phyloP scores from a whole-genome alignment of 2,329 filamentous ascomycete genomes.

The Epichloe amarillans region DNA sequence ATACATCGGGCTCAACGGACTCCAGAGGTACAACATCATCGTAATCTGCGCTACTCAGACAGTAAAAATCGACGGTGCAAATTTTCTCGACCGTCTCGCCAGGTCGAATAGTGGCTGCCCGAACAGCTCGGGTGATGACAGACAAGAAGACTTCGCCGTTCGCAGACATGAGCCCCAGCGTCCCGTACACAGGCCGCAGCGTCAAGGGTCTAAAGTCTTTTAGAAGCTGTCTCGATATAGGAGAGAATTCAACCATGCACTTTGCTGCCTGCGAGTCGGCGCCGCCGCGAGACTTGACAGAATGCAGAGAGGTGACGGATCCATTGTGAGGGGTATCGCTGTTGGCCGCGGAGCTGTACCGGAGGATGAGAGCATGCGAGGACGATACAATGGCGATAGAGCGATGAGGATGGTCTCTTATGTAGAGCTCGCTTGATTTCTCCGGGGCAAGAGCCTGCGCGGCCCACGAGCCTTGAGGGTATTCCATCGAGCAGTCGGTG shows the following conservation, averaged over 20 bases:
- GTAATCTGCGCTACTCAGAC: conserved; percentile 74
- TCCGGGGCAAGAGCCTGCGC: conserved; percentile 36
- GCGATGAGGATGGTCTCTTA: conserved; percentile 76
- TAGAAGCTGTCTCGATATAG: conserved; percentile 50
- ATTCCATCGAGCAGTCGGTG: conserved; percentile 29
- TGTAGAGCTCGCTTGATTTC: conserved; percentile 62
- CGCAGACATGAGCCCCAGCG: conserved; percentile 74
- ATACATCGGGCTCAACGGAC: conserved; percentile 33
- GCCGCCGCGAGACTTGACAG: conserved; percentile 29
- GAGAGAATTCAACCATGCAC: conserved; percentile 82
- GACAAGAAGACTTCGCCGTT: conserved; percentile 80
- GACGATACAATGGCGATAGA: conserved; percentile 75
- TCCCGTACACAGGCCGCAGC: conserved; percentile 66
- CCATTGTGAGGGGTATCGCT: conserved; percentile 43
- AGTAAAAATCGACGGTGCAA: conserved; percentile 79
- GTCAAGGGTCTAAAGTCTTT: conserved; percentile 66
- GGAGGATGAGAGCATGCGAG: conserved; percentile 71
- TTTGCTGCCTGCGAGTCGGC: conserved; percentile 36
- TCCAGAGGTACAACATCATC: conserved; percentile 58
- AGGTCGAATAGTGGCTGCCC: conserved; percentile 70
- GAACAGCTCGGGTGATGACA: conserved; percentile 66
- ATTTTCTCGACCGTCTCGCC: conserved; percentile 87
- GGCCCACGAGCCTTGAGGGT: conserved; percentile 29
- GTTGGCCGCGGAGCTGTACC: conserved; percentile 55
- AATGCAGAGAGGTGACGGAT: conserved; percentile 40